A percentile compares a stretch with the other conserved stretches of the same genome.
These are phyloP conservation scores for Phoenix roebelenii DNA, from an alignment of 176 grass and related monocot genomes.

Conservation along the genomic window DNA sequence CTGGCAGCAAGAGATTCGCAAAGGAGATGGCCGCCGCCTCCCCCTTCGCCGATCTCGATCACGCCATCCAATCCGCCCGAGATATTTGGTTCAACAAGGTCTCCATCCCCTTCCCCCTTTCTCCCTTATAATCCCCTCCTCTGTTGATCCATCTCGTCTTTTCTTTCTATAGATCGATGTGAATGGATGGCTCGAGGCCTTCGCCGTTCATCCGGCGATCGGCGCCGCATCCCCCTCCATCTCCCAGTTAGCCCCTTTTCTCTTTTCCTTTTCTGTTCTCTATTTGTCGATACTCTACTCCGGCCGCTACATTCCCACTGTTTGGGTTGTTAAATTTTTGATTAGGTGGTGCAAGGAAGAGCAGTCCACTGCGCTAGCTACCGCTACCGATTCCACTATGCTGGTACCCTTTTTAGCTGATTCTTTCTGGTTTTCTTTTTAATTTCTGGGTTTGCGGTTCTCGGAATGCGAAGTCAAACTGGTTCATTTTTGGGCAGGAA, in stretches of 20 bases:
- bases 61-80: conserved; percentile 49
- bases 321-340: not conserved
- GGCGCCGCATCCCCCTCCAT: conserved; percentile 49
- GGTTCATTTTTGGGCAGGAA: conserved; percentile 29
- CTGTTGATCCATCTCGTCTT: not conserved
- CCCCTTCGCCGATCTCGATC: conserved; percentile 56
- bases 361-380: conserved; percentile 53
- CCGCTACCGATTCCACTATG: conserved; percentile 37
- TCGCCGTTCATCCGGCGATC: conserved; percentile 75
- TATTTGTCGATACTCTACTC: conserved; percentile 3
- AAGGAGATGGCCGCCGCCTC: conserved; percentile 52
- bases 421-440: not conserved
- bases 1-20: conserved; percentile 63
- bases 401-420: conserved; percentile 21
- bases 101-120: not conserved
- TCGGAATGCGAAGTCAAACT: not conserved
- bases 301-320: too few species aligned
- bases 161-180: conserved; percentile 56
- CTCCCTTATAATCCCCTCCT: too few species aligned
- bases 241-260: conserved; percentile 38
- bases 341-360: conserved; percentile 79
- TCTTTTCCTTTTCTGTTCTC: not conserved
- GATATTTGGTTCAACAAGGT: conserved; percentile 90
- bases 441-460: conserved; percentile 1
- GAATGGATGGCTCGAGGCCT: conserved; percentile 88